phyloP scores from a whole-genome alignment of 805 yeast genomes.

The Yarrowia divulgata region DNA sequence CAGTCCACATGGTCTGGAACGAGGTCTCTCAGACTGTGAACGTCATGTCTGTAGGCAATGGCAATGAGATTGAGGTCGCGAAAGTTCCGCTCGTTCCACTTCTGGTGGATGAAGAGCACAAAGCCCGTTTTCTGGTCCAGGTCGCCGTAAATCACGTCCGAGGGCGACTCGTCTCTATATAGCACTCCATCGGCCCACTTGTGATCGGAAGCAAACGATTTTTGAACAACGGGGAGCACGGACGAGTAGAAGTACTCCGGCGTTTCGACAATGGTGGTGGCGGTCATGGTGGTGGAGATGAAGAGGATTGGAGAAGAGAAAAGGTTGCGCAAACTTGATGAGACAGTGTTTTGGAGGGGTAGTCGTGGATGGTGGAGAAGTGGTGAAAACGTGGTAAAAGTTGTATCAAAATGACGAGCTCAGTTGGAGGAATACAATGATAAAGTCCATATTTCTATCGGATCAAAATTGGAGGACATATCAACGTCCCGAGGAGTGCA shows the following conservation, averaged over 20 bases:
- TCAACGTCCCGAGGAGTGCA: slow-evolving; percentile 19
- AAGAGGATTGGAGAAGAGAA: not conserved
- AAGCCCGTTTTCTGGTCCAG: slow-evolving; percentile 37
- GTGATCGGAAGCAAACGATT: slow-evolving; percentile 8
- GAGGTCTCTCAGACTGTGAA: slow-evolving; percentile 16
- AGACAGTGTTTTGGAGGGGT: not conserved
- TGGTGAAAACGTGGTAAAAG: not conserved
- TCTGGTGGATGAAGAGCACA: slow-evolving; percentile 26
- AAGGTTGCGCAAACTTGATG: slow-evolving; percentile 3
- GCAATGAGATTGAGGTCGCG: slow-evolving; percentile 23
- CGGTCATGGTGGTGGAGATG: slow-evolving; percentile 28
- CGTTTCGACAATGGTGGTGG: slow-evolving; percentile 9
- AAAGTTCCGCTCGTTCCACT: slow-evolving; percentile 31
- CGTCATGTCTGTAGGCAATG: slow-evolving; percentile 37
- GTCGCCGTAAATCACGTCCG: slow-evolving; percentile 37
- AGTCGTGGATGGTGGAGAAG: not conserved
- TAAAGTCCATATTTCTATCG: not conserved
- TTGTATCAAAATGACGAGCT: not conserved
- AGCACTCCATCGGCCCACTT: slow-evolving; percentile 37
- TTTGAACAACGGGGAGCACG: slow-evolving; percentile 24
- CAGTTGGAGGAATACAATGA: not conserved
- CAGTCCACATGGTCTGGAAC: slow-evolving; percentile 32
- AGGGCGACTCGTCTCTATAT: slow-evolving; percentile 34
- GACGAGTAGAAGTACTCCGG: slow-evolving; percentile 23
- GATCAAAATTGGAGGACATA: not conserved